phyloP scores from a whole-genome alignment of 1,139 yeast genomes.

The Suzukiozyma palmioleophila region DNA sequence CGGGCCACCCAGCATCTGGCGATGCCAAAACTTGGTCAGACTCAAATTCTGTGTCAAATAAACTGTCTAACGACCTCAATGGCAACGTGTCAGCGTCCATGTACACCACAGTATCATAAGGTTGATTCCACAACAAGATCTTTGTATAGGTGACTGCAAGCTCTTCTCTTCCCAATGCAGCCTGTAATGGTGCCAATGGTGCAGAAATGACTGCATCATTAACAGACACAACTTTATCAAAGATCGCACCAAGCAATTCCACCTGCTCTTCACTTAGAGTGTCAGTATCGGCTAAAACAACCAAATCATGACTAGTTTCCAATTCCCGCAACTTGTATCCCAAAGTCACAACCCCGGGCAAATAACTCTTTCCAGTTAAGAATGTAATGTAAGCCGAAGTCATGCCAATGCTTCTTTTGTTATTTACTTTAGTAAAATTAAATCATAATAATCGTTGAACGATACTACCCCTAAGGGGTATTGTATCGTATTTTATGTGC shows the following conservation, averaged over 20 bases:
- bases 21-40: constrained; percentile 20
- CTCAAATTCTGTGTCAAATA: constrained; percentile 17
- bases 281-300: constrained; percentile 18
- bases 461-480: too few species aligned
- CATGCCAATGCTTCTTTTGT: constrained; percentile 8
- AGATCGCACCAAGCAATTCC: constrained; percentile 15
- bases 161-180: constrained; percentile 23
- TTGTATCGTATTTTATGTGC: too few species aligned
- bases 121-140: constrained; percentile 25
- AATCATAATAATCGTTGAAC: too few species aligned
- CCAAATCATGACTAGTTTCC: constrained; percentile 17
- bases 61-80: constrained; percentile 19
- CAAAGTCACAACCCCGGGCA: constrained; percentile 29
- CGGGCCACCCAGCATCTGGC: constrained; percentile 38
- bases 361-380: constrained; percentile 24
- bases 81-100: constrained; percentile 30
- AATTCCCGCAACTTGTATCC: constrained; percentile 20
- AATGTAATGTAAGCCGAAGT: constrained; percentile 27
- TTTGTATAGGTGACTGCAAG: constrained; percentile 26
- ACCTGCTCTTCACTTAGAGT: constrained; percentile 15
- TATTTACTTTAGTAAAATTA: too few species aligned
- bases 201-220: constrained; percentile 17
- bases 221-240: constrained; percentile 24
- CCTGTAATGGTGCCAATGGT: constrained; percentile 16
- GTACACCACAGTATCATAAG: constrained; percentile 22